Evolutionary conservation across 2,329 filamentous ascomycete species (phyloP), one percentile per base, ranked within the genome.

Genomic region (Celoporthe dispersa): DNA sequence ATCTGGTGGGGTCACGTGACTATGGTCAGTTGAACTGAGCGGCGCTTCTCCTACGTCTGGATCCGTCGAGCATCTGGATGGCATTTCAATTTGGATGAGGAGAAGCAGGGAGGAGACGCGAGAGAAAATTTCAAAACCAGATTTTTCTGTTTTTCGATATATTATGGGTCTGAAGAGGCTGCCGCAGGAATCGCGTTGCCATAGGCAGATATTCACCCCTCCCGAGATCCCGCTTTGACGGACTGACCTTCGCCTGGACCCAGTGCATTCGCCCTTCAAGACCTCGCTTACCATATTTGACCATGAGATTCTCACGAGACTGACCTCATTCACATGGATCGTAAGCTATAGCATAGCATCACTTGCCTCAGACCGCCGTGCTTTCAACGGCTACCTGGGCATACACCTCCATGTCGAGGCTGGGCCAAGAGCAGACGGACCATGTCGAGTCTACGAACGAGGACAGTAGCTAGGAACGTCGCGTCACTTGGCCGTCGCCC

Each of bases 1-100:
- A 41, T 63, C 35, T 63, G 35, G 60, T 63, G 60, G 60, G 59
- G 33, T 63, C 60, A 63, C 60, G 60, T 63, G 60, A 63, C 33
- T 31, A 8, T 1, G 25, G 14, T 33, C 14, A 33, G 19, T 16
- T 57, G 28, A 31, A 31, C 28, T 57, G 28, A 31, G 28, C 25
- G n/a, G 53, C 53, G 53, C 16, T 16, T 14, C 3, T 7, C 14
- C 22, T 55, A 8, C 53, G 14, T 19, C n/a, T 19, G 12, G 14
- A 19, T 3, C 8, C 12, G 14, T 57, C 53, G 28, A 57, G 53
- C 14, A 57, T 31, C 2, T 57, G 5, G 6, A 57, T 33, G 14
- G 25, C 53, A 57, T 31, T 31, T 33, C 14, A 12, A 57, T 25
- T 25, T 12, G 12, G 16, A 14, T n/a, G n/a, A 33, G 14, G 5